These are phyloP conservation scores for Orobanche coerulescens DNA, from an alignment of 257 asterid species.

Conservation along the genomic window DNA sequence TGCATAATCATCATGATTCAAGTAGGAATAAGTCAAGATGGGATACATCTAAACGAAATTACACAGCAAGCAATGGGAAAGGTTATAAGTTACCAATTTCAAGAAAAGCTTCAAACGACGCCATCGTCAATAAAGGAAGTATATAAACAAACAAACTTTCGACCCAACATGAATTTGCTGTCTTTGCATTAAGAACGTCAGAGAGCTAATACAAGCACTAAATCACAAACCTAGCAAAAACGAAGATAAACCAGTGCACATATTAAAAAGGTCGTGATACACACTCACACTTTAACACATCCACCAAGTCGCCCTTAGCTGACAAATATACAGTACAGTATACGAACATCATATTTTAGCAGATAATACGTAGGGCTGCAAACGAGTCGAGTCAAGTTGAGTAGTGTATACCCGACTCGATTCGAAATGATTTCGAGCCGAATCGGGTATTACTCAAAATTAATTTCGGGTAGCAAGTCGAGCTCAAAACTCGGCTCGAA, in stretches of 20 bases:
- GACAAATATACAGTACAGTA: not conserved
- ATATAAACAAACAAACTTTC: not conserved
- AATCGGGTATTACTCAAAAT: too few relatives aligned
- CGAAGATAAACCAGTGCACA: too few relatives aligned
- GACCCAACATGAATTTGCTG: not conserved
- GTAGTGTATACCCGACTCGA: too few relatives aligned
- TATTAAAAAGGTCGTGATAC: too few relatives aligned
- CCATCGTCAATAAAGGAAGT: not conserved
- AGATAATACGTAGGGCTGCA: too few relatives aligned
- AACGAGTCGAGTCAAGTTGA: too few relatives aligned
- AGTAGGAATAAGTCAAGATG: too few relatives aligned
- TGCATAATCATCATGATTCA: too few relatives aligned
- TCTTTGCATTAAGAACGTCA: not conserved
- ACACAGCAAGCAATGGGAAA: not conserved
- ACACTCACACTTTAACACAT: too few relatives aligned
- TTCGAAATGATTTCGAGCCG: too few relatives aligned
- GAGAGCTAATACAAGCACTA: not conserved
- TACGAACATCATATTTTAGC: not conserved
- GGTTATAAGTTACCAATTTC: not conserved
- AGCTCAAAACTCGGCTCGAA: too few relatives aligned
- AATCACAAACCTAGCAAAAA: not conserved
- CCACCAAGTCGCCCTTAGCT: not conserved
- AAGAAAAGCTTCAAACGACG: not conserved
- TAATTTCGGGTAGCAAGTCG: too few relatives aligned
- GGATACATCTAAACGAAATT: not conserved